Conservation (phyloP, 805 yeast genomes). For the Barnettozyma populi region DNA sequence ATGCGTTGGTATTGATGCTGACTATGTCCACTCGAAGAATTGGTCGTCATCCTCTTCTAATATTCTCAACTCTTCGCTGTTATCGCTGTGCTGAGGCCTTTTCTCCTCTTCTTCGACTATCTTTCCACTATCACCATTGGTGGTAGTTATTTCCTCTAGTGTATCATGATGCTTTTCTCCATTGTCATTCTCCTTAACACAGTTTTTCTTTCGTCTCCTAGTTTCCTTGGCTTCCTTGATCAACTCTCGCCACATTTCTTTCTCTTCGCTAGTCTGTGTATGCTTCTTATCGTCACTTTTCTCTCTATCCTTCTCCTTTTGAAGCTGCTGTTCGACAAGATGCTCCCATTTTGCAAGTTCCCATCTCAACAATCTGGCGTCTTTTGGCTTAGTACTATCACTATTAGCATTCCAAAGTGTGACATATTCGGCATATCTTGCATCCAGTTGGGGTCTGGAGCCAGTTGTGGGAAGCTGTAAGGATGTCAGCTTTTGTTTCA, state of each 20-base stretch:
- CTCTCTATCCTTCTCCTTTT: conserved; percentile 1
- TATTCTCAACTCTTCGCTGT: neutral
- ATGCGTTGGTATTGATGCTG: neutral
- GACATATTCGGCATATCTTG: conserved; percentile 71
- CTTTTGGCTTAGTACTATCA: conserved; percentile 62
- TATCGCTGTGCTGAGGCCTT: neutral
- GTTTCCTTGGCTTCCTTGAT: conserved; percentile 13
- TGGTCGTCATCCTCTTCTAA: neutral
- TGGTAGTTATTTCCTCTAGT: neutral
- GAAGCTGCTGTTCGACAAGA: conserved; percentile 5
- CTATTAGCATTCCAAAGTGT: conserved; percentile 76
- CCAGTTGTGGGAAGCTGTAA: conserved; percentile 60
- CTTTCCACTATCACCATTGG: neutral
- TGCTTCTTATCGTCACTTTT: conserved; percentile 3
- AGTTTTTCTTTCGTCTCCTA: neutral
- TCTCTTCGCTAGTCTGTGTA: conserved; percentile 11
- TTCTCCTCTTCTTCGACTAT: neutral
- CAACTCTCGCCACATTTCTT: conserved; percentile 19
- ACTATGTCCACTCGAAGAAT: neutral
- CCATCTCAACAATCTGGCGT: conserved; percentile 48
- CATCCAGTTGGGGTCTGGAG: conserved; percentile 54
- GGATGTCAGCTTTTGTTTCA: conserved; percentile 53
- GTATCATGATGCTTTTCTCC: neutral
- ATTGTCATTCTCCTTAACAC: neutral
- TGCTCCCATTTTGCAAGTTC: conserved; percentile 66